These are phyloP conservation scores for Serendipita sp. DNA, from an alignment of 768 basidiomycete genomes.

Conservation along the genomic window DNA sequence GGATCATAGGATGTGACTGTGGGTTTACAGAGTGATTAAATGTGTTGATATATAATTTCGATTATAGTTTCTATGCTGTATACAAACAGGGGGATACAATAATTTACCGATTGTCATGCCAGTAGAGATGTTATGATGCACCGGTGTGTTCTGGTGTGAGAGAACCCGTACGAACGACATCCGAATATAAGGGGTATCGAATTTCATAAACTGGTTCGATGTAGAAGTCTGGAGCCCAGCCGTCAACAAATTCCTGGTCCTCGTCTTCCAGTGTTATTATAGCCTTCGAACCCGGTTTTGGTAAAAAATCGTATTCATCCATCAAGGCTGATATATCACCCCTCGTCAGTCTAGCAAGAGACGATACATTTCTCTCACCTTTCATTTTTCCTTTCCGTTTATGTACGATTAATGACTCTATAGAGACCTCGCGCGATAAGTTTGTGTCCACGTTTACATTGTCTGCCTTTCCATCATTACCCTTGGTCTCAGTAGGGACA, in stretches of 20 bases:
- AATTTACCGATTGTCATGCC: neutral
- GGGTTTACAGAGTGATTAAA: neutral
- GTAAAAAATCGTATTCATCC: constrained; percentile 5
- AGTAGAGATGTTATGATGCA: neutral
- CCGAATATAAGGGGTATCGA: neutral
- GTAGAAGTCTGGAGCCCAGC: neutral
- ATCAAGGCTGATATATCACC: neutral
- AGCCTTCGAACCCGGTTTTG: neutral
- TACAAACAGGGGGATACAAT: neutral
- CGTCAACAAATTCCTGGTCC: neutral
- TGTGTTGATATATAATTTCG: neutral
- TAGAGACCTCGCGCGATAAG: neutral
- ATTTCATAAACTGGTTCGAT: neutral
- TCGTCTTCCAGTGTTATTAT: constrained; percentile 3
- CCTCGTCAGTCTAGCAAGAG: neutral
- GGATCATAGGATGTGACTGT: too few species aligned
- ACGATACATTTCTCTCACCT: neutral
- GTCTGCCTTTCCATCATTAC: neutral
- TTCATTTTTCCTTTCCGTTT: constrained; percentile 1
- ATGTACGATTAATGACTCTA: neutral
- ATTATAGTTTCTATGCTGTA: too few species aligned
- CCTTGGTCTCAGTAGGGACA: neutral
- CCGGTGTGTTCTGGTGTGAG: neutral
- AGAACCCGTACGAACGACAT: neutral
- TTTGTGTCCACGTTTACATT: neutral